Base-by-base conservation (phyloP, 495 filamentous ascomycete species). In the Bacidia rubella region DNA sequence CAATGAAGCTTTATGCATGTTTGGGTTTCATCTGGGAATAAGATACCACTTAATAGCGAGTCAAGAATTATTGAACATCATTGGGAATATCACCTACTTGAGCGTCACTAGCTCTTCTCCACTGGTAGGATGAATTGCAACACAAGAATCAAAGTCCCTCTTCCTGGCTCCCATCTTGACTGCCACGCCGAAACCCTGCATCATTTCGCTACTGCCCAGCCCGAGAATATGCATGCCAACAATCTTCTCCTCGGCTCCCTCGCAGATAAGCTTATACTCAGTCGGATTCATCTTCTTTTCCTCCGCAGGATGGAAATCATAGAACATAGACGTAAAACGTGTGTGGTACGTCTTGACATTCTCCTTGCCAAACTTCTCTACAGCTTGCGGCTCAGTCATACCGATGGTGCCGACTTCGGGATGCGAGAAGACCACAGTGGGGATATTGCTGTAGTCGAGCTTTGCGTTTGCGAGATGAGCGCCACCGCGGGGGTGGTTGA, bases 141-240 rank as follows among this genome's bases (percentile, higher is more conserved):
- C 86, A 67, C 90, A 95, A 60, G 70, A 81, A 65, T 98, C 90
- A 66, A 98, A 93, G 62, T 96, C 90, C 59, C 73, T 71, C 81
- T 98, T 98, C 35, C 87, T 95, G 35, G 90, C 90, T 48, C 92
- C 90, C 90, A 98, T 96, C 80, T 94, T 96, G 44, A 98, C 70
- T 7, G 90, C 90, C 12, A 96, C 90, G 44, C 90, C 90, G 68
- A 95, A 95, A 20, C 90, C 90, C 66, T 97, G 90, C 57, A 95
- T 67, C 74, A 95, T 94, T 82, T 97, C 90, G 41, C 68, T 71
- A 24, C 73, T 71, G 2, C 72, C 74, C 4, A 70, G 62, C 32
- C 78, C 77, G 22, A 81, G 56, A 29, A 81, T 77, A 58, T 80
- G 76, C 58, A 81, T 55, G 19, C 77, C 77, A 15, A 80, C 76